phyloP scores from a whole-genome alignment of 2,329 filamentous ascomycete genomes.

The Tolypocladium amazonense region DNA sequence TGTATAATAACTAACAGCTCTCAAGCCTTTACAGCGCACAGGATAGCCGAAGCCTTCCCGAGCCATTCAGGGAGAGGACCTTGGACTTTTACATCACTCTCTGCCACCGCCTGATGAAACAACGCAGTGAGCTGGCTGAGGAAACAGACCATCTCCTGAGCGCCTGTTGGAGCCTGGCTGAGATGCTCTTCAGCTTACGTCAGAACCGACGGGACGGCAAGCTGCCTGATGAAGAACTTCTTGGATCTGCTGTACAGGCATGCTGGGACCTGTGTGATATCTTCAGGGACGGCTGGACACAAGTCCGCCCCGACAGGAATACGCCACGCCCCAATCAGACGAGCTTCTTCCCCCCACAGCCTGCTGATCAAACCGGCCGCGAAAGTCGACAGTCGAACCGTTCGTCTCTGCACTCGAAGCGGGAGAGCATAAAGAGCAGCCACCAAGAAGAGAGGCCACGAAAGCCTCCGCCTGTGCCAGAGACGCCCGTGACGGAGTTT shows the following conservation, averaged over 20 bases:
- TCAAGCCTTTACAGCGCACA: conserved; percentile 75
- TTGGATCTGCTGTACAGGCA: conserved; percentile 80
- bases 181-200: conserved; percentile 85
- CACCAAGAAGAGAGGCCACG: conserved; percentile 36
- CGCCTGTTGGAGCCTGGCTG: conserved; percentile 82
- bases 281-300: conserved; percentile 85
- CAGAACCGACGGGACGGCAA: conserved; percentile 70
- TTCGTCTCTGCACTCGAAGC: conserved; percentile 39
- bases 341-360: conserved; percentile 50
- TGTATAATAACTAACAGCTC: conserved; percentile 11
- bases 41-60: conserved; percentile 65
- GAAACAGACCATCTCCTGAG: conserved; percentile 77
- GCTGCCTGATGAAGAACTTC: conserved; percentile 67
- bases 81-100: conserved; percentile 91
- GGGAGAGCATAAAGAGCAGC: conserved; percentile 38
- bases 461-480: conserved; percentile 49
- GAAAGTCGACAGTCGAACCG: conserved; percentile 41
- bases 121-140: conserved; percentile 64
- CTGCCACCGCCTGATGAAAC: conserved; percentile 94
- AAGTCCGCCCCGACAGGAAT: conserved; percentile 73
- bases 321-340: conserved; percentile 76
- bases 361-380: conserved; percentile 36
- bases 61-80: conserved; percentile 79
- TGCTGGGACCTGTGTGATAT: conserved; percentile 94
- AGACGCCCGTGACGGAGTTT: conserved; percentile 91